Evolutionary conservation across 1,284 basidiomycete genomes (phyloP).

Genomic region (Cutaneotrichosporon dermatis): DNA sequence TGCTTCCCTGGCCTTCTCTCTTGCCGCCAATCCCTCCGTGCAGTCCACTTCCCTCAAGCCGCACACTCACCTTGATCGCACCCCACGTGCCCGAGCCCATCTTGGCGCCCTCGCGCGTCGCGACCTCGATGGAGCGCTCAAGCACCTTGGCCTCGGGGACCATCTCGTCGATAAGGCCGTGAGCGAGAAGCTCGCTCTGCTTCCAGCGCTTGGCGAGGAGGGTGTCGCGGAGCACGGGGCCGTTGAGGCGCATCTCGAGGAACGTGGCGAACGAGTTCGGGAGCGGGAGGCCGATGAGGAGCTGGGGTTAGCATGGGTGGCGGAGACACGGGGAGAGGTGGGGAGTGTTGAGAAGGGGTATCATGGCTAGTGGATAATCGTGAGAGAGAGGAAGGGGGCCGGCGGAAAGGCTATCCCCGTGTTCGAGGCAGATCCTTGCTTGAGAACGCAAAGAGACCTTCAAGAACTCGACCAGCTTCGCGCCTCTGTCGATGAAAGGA

Average conservation of each 20-base stretch:
- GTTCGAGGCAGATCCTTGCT: too few species aligned
- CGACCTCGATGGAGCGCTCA: constrained; percentile 49
- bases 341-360: too few species aligned
- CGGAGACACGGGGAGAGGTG: too few species aligned
- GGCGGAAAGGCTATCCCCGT: too few species aligned
- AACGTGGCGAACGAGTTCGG: constrained; percentile 68
- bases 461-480: too few species aligned
- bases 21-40: too few species aligned
- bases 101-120: constrained; percentile 45
- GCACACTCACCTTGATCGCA: constrained; percentile 53
- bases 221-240: constrained; percentile 65
- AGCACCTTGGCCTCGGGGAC: constrained; percentile 59
- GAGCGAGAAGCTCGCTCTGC: constrained; percentile 63
- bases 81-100: constrained; percentile 53
- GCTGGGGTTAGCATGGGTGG: constrained; percentile 51
- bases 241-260: constrained; percentile 62
- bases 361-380: too few species aligned
- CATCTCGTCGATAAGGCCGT: constrained; percentile 68
- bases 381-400: too few species aligned
- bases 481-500: too few species aligned
- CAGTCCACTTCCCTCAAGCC: too few species aligned
- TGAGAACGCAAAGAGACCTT: too few species aligned
- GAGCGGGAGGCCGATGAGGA: constrained; percentile 75
- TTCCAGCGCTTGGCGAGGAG: constrained; percentile 77
- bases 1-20: too few species aligned